Percentiles rank a stretch among this genome's conserved stretches.
These are phyloP conservation scores for Cystoderma amianthinum DNA, from an alignment of 768 basidiomycete genomes.

Conservation along the genomic window DNA sequence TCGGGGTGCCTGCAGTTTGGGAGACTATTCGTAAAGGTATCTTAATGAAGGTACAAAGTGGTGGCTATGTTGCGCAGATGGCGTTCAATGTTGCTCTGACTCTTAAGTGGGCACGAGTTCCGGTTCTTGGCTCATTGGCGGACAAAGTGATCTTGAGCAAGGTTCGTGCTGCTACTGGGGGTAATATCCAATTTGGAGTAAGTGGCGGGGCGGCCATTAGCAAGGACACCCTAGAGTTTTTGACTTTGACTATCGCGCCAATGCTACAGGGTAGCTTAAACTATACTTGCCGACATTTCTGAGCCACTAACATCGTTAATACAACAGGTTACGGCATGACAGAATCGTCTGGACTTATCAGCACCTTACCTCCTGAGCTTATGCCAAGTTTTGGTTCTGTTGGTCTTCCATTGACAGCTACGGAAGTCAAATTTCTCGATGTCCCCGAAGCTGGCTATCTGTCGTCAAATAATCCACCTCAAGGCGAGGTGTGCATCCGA, in stretches of 20 bases:
- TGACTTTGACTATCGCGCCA: conserved; percentile 71
- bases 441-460: conserved; percentile 83
- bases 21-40: conserved; percentile 97
- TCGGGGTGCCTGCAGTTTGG: conserved; percentile 96
- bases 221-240: conserved; percentile 86
- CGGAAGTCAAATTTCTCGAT: conserved; percentile 84
- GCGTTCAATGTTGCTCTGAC: conserved; percentile 77
- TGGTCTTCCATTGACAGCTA: conserved; percentile 82
- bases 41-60: conserved; percentile 65
- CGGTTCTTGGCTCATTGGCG: conserved; percentile 57
- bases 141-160: conserved; percentile 72
- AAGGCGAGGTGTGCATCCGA: conserved; percentile 86
- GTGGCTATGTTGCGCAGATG: conserved; percentile 59
- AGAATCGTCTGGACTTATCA: conserved; percentile 90
- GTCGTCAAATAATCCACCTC: conserved; percentile 62
- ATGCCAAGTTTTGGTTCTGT: conserved; percentile 66
- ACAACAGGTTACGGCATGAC: conserved; percentile 87
- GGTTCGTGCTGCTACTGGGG: conserved; percentile 82
- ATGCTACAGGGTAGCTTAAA: conserved; percentile 71
- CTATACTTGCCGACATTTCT: not conserved
- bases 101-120: conserved; percentile 67
- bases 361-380: conserved; percentile 78
- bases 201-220: conserved; percentile 87
- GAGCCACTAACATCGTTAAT: not conserved
- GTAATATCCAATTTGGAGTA: conserved; percentile 71